Base-by-base conservation (phyloP, 768 basidiomycete genomes). In the Mycena latifolia region DNA sequence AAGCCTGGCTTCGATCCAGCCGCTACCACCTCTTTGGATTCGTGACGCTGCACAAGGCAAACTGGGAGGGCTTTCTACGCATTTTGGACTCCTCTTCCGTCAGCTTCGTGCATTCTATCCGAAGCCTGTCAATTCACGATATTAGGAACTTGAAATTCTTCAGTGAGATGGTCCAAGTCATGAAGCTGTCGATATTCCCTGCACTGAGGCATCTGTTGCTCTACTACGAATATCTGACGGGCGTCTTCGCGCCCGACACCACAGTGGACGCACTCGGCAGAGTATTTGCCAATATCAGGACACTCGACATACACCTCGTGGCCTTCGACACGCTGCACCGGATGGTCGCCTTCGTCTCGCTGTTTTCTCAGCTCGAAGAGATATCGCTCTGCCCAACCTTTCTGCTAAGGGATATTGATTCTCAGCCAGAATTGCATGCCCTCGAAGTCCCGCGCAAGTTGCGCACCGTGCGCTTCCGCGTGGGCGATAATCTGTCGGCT, bases 11-110 rank as follows among this genome's bases (percentile, higher is more conserved):
- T 0, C 41, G 33, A 9, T 54, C 59, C 20, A 62, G 63, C 56
- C 58, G 67, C 18, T 41, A 51, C 25, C 61, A 63, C 45, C 67
- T 71, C 45, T 71, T 71, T 46, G 35, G 20, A 29, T 52, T 25
- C 2, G 57, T 65, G 2, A 45, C 28, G 29, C 25, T 69, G 15
- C 33, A 27, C 24, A 29, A 51, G 46, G 2, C 18, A 27, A 61
- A 48, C 43, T 67, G 33, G 48, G 33, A 54, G 28, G 33, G 5
- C 17, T 63, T 67, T 28, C 20, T 67, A 5, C 25, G n/a, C 14
- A 55, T 67, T 29, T 20, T 48, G n/a, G 29, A 29, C 3, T 62
- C 55, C 5, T 55, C 61, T 29, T 50, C 27, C 39, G 39, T n/a
- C 6, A 67, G 55, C 4, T 67, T 67, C 35, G 8, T 33, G 5